Evolutionary conservation across 768 basidiomycete species (phyloP).

Genomic region (Rhizopogon roseolus): DNA sequence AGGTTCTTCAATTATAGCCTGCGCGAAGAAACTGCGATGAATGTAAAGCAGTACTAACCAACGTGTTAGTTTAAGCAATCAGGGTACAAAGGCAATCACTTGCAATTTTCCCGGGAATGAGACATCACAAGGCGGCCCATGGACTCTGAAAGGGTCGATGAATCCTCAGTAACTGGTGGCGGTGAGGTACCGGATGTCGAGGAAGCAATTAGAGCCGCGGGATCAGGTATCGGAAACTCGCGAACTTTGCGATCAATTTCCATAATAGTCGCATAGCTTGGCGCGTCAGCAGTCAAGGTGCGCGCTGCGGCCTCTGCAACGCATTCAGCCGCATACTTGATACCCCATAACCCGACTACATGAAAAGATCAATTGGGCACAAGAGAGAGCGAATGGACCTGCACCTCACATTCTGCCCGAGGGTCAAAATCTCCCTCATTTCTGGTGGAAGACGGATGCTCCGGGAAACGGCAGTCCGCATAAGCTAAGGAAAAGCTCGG

Average conservation of each 20-base stretch:
- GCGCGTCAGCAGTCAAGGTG: conserved; percentile 60
- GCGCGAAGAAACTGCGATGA: conserved; percentile 66
- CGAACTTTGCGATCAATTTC: conserved; percentile 65
- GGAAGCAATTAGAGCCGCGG: conserved; percentile 33
- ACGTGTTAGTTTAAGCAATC: background rate
- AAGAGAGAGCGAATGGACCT: background rate
- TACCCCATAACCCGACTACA: conserved; percentile 57
- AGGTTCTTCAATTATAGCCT: conserved; percentile 65
- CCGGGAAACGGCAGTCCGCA: conserved; percentile 63
- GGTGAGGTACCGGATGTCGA: conserved; percentile 23
- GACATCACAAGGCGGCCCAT: conserved; percentile 37
- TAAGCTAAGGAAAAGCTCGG: conserved; percentile 63
- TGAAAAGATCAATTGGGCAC: conserved; percentile 1
- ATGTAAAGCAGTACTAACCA: conserved; percentile 53
- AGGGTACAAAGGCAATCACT: conserved; percentile 10
- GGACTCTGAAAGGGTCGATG: conserved; percentile 15
- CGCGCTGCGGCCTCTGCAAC: conserved; percentile 58
- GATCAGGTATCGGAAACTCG: conserved; percentile 55
- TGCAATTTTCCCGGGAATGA: conserved; percentile 31
- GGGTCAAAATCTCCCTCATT: conserved; percentile 16
- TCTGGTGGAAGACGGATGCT: conserved; percentile 8
- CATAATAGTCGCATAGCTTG: conserved; percentile 60
- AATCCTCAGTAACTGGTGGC: conserved; percentile 6
- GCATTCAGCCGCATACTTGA: conserved; percentile 60
- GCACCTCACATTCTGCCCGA: conserved; percentile 19